Percentiles rank a stretch among this genome's conserved stretches.
Evolutionary conservation across 768 basidiomycete genomes (phyloP).

Genomic region (Mycena polygramma): DNA sequence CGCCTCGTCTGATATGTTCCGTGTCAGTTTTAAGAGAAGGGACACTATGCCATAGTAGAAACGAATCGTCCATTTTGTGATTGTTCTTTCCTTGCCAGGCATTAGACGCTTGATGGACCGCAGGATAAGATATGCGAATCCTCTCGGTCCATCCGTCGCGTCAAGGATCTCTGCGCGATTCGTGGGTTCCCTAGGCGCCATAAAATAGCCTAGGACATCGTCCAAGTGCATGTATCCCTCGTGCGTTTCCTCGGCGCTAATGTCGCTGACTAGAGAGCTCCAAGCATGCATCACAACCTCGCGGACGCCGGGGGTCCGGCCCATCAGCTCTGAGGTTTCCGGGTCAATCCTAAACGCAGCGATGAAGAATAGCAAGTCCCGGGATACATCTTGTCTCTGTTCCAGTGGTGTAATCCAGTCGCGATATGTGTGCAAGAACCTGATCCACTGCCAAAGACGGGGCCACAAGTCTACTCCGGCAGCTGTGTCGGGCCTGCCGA

Average conservation of each 20-base stretch:
- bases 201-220: neutral
- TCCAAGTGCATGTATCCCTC: too few relatives aligned
- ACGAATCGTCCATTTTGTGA: neutral
- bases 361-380: neutral
- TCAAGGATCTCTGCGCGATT: neutral
- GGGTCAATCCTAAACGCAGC: neutral
- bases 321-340: neutral
- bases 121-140: neutral
- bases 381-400: neutral
- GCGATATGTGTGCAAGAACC: neutral
- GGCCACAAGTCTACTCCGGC: neutral
- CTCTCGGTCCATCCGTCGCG: neutral
- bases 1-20: neutral
- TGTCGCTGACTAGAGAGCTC: neutral
- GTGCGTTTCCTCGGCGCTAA: too few relatives aligned
- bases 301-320: neutral
- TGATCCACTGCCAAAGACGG: neutral
- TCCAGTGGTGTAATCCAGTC: neutral
- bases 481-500: neutral
- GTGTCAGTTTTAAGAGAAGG: neutral
- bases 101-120: neutral
- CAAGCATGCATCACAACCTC: neutral
- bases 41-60: neutral
- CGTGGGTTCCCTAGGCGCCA: neutral
- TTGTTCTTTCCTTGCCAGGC: neutral